A percentile compares a stretch with the other conserved stretches of the same genome.
These are phyloP conservation scores for Chaetomium strumarium DNA, from an alignment of 2,329 filamentous ascomycete genomes.

Conservation along the genomic window DNA sequence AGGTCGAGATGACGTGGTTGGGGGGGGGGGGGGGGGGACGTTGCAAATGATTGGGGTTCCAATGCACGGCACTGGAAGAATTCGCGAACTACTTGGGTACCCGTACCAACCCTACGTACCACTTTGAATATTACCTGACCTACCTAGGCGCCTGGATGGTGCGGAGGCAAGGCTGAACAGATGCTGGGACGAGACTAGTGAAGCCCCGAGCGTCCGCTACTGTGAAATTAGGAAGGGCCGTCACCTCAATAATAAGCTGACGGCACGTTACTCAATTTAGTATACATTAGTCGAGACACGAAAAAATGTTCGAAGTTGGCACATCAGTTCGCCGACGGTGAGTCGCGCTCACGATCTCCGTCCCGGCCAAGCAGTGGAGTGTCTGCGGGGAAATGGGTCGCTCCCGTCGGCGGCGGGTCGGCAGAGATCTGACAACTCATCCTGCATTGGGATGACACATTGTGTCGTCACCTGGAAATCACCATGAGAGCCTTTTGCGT, in stretches of 20 bases:
- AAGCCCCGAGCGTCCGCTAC: neutral
- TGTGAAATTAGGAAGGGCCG: no score
- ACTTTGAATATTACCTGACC: no score
- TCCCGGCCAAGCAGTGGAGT: constrained; percentile 8
- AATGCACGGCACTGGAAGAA: neutral
- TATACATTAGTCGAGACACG: neutral
- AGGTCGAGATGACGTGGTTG: constrained; percentile 11
- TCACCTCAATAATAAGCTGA: no score
- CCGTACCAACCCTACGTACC: no score
- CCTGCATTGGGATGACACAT: constrained; percentile 21
- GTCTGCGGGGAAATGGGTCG: constrained; percentile 13
- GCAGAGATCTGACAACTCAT: constrained; percentile 20
- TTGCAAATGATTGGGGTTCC: constrained; percentile 19
- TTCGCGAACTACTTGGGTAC: no score
- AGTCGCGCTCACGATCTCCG: neutral
- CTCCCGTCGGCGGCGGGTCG: neutral
- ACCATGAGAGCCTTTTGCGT: constrained; percentile 11
- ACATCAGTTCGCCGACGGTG: no score
- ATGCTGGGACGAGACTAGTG: constrained; percentile 1
- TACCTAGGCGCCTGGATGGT: no score
- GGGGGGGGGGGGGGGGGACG: constrained; percentile 18
- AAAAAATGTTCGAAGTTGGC: no score
- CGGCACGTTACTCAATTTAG: neutral
- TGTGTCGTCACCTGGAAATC: constrained; percentile 24
- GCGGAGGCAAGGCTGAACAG: neutral